These are phyloP conservation scores for Acer saccharum DNA, from an alignment of 345 rosid genomes.

Conservation along the genomic window DNA sequence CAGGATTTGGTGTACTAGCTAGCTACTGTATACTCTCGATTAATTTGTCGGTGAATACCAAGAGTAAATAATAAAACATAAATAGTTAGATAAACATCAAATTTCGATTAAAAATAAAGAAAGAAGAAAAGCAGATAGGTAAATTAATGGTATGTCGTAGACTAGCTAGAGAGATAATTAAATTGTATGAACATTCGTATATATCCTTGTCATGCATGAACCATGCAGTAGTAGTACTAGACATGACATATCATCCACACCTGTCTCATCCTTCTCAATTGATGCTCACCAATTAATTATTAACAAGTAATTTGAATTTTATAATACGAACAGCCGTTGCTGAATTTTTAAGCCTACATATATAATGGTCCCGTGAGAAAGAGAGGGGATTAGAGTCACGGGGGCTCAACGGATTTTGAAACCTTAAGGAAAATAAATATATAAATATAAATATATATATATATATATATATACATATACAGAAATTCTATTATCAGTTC, in stretches of 20 bases:
- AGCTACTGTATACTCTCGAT: not conserved
- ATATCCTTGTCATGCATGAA: slow-evolving; percentile 6
- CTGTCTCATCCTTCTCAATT: not conserved
- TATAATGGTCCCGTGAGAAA: not conserved
- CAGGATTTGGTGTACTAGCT: slow-evolving; percentile 10
- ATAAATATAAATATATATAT: too few relatives aligned
- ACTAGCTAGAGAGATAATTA: not conserved
- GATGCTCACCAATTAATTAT: too few relatives aligned
- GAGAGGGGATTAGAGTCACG: not conserved
- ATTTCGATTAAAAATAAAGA: not conserved
- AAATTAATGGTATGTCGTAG: not conserved
- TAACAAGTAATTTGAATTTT: not conserved
- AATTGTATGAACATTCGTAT: slow-evolving; percentile 3
- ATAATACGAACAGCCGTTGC: slow-evolving; percentile 2
- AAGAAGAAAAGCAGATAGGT: not conserved
- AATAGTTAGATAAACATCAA: not conserved
- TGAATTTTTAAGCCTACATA: slow-evolving; percentile 8
- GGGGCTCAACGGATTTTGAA: too few relatives aligned
- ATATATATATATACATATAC: too few relatives aligned
- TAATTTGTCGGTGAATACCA: not conserved
- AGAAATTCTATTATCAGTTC: too few relatives aligned
- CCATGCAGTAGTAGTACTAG: not conserved
- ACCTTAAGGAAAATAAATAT: too few relatives aligned
- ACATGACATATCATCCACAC: not conserved
- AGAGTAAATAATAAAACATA: not conserved